Conservation (phyloP, 345 rosid species). For the Nephelium lappaceum region DNA sequence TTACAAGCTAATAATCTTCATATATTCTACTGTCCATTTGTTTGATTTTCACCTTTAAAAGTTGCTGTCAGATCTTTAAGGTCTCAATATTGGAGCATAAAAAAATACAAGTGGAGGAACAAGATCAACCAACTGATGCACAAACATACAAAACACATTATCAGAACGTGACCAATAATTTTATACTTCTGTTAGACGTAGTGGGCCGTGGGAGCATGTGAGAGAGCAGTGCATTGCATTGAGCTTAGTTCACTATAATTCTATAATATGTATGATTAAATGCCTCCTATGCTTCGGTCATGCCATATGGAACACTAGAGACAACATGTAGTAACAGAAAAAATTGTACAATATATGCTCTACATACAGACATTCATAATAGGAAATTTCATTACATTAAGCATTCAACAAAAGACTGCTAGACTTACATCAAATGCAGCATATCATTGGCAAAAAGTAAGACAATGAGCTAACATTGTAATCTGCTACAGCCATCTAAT, state of each 20-base stretch:
- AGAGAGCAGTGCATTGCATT: background rate
- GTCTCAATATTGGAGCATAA: background rate
- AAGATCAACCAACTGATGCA: background rate
- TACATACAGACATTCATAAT: background rate
- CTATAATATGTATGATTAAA: background rate
- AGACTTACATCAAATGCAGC: background rate
- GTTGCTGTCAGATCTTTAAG: background rate
- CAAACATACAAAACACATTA: background rate
- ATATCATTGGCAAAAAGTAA: background rate
- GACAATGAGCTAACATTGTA: background rate
- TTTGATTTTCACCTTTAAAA: background rate
- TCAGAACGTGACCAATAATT: background rate
- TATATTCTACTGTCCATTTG: background rate
- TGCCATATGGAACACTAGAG: background rate
- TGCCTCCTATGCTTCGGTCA: background rate
- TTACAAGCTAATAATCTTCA: background rate
- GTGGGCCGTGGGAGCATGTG: no score
- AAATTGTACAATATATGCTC: background rate
- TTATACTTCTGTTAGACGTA: background rate
- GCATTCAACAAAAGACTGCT: background rate
- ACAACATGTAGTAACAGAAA: background rate
- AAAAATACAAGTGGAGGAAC: background rate
- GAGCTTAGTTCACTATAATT: background rate
- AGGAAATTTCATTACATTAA: background rate
- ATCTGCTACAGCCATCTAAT: constrained; percentile 11